These are phyloP conservation scores for Serendipita vermifera DNA, from an alignment of 768 basidiomycete species.

Conservation along the genomic window DNA sequence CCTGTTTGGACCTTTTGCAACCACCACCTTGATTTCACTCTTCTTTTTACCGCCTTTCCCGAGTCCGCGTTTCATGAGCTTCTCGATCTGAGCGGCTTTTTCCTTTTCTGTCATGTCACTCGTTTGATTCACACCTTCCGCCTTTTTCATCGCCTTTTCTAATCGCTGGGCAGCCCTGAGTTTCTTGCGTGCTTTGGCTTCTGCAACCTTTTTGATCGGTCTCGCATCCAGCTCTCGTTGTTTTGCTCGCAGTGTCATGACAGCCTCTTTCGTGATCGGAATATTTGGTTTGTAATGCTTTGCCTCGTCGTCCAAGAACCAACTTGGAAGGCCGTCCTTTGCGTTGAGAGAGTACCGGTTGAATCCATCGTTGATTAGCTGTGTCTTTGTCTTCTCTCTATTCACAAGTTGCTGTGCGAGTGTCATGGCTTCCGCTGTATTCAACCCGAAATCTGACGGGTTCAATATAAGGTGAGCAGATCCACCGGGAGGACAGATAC, in stretches of 20 bases:
- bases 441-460: slow-evolving; percentile 57
- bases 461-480: slow-evolving; percentile 1
- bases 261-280: slow-evolving; percentile 94
- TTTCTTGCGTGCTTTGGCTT: slow-evolving; percentile 97
- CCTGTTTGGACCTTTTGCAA: slow-evolving; percentile 80
- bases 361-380: slow-evolving; percentile 90
- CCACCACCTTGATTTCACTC: slow-evolving; percentile 68
- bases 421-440: slow-evolving; percentile 81
- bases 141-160: slow-evolving; percentile 91
- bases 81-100: slow-evolving; percentile 87
- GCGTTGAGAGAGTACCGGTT: slow-evolving; percentile 83
- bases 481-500: not conserved
- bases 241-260: slow-evolving; percentile 70
- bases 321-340: slow-evolving; percentile 82
- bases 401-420: slow-evolving; percentile 87
- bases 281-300: slow-evolving; percentile 89
- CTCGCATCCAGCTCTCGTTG: slow-evolving; percentile 90
- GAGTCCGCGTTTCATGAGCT: slow-evolving; percentile 71
- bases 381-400: slow-evolving; percentile 73
- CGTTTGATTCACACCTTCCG: slow-evolving; percentile 80
- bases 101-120: slow-evolving; percentile 88
- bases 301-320: slow-evolving; percentile 96
- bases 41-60: slow-evolving; percentile 49
- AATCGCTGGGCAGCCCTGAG: slow-evolving; percentile 70
- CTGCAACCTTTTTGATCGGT: slow-evolving; percentile 97